Evolutionary conservation across 78 protist species (phyloP).

Genomic region (Dictyostelium brefeldianum): DNA sequence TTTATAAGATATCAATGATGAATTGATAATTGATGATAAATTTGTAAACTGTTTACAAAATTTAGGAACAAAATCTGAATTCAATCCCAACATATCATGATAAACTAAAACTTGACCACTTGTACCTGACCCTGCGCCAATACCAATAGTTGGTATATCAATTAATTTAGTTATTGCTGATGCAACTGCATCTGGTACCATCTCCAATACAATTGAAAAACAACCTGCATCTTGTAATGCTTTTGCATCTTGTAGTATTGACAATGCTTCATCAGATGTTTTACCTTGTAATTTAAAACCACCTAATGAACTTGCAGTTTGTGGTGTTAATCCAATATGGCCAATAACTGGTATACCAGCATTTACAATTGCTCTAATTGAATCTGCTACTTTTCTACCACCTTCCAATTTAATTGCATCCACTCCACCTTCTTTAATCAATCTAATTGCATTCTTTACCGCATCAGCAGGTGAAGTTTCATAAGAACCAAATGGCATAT

Average conservation of each 20-base stretch:
- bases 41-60: slow-evolving; percentile 89
- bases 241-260: slow-evolving; percentile 92
- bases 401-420: slow-evolving; percentile 97
- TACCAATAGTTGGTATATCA: slow-evolving; percentile 95
- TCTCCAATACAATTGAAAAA: slow-evolving; percentile 93
- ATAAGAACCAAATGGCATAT: slow-evolving; percentile 96
- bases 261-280: slow-evolving; percentile 62
- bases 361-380: slow-evolving; percentile 64
- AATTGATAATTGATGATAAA: slow-evolving; percentile 21
- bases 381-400: slow-evolving; percentile 71
- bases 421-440: slow-evolving; percentile 88
- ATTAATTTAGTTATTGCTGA: slow-evolving; percentile 81
- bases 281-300: slow-evolving; percentile 94
- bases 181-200: slow-evolving; percentile 92
- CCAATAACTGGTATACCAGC: slow-evolving; percentile 96
- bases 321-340: slow-evolving; percentile 97
- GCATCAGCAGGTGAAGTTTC: slow-evolving; percentile 84
- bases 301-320: slow-evolving; percentile 87
- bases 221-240: slow-evolving; percentile 95
- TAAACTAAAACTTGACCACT: slow-evolving; percentile 95
- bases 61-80: slow-evolving; percentile 85
- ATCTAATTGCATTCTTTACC: slow-evolving; percentile 88
- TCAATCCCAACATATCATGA: slow-evolving; percentile 93
- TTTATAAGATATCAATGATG: slow-evolving; percentile 43
- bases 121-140: slow-evolving; percentile 95